Percentiles rank a stretch among this genome's conserved stretches.
These are phyloP conservation scores for Candida sithepensis DNA, from an alignment of 805 yeast genomes.

Conservation along the genomic window DNA sequence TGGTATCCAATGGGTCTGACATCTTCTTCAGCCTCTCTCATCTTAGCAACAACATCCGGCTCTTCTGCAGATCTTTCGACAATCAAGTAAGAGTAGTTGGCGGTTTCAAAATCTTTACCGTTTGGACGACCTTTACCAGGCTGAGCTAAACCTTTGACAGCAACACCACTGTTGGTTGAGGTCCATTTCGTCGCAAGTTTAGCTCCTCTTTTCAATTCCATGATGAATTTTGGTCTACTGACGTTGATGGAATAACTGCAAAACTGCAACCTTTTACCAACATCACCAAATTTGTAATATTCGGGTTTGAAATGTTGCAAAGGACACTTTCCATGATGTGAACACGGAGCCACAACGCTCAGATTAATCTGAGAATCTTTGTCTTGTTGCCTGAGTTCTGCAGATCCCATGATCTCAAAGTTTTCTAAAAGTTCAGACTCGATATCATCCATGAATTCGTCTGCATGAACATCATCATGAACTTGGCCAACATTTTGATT, in stretches of 20 bases:
- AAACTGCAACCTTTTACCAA: conserved; percentile 63
- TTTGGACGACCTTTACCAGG: conserved; percentile 78
- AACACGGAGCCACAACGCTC: conserved; percentile 80
- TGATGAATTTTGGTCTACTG: conserved; percentile 71
- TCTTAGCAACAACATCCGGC: conserved; percentile 10
- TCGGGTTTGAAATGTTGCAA: conserved; percentile 74
- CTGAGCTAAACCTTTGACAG: conserved; percentile 41
- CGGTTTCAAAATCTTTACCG: conserved; percentile 66
- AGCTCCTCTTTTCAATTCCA: conserved; percentile 83
- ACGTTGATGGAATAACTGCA: conserved; percentile 73
- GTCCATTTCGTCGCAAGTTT: conserved; percentile 72
- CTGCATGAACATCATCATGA: conserved; percentile 25
- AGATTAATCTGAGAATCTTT: conserved; percentile 39
- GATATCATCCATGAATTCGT: conserved; percentile 15
- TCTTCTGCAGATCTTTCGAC: conserved; percentile 56
- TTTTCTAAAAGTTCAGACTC: conserved; percentile 26
- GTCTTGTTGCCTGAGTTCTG: neutral
- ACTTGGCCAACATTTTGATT: conserved; percentile 6
- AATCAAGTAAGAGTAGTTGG: conserved; percentile 71
- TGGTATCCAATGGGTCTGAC: conserved; percentile 25
- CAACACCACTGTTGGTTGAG: conserved; percentile 51
- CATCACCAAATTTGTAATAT: conserved; percentile 48
- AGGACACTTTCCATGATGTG: conserved; percentile 86
- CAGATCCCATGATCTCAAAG: conserved; percentile 19
- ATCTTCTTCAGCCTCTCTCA: conserved; percentile 14